Percentiles rank a stretch among this genome's conserved stretches.
Conservation (phyloP, 2,329 filamentous ascomycete species). For the Ophiosphaerella herpotricha region DNA sequence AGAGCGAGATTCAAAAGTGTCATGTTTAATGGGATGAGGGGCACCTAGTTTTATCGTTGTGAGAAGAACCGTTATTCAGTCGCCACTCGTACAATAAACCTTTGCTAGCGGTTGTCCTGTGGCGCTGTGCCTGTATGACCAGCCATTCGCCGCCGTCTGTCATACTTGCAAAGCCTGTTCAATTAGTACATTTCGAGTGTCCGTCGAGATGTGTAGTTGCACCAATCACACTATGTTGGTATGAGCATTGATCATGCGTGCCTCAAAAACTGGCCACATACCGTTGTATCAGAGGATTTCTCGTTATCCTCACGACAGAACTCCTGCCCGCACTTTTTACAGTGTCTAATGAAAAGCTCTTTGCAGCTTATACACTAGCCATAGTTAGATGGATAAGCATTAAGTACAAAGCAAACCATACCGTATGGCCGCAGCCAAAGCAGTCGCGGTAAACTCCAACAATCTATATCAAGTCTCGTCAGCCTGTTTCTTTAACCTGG, state of each 20-base stretch:
- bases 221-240: constrained; percentile 45
- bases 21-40: constrained; percentile 12
- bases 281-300: constrained; percentile 69
- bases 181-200: constrained; percentile 42
- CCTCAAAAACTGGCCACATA: constrained; percentile 23
- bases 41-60: constrained; percentile 15
- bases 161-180: not conserved
- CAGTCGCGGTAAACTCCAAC: constrained; percentile 70
- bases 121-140: too few species aligned
- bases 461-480: constrained; percentile 35
- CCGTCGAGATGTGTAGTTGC: constrained; percentile 43
- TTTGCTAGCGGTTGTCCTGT: too few species aligned
- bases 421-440: constrained; percentile 84
- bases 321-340: constrained; percentile 73
- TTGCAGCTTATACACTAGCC: constrained; percentile 76
- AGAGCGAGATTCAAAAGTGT: not conserved
- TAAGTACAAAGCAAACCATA: constrained; percentile 40
- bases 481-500: constrained; percentile 31
- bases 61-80: constrained; percentile 12
- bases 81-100: too few species aligned
- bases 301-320: constrained; percentile 87
- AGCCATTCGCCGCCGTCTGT: not conserved
- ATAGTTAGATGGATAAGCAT: constrained; percentile 6
- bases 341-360: constrained; percentile 69
- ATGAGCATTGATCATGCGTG: constrained; percentile 5